These are phyloP conservation scores for Cymbopogon flexuosus DNA, from an alignment of 202 grass and related monocot species.

Conservation along the genomic window DNA sequence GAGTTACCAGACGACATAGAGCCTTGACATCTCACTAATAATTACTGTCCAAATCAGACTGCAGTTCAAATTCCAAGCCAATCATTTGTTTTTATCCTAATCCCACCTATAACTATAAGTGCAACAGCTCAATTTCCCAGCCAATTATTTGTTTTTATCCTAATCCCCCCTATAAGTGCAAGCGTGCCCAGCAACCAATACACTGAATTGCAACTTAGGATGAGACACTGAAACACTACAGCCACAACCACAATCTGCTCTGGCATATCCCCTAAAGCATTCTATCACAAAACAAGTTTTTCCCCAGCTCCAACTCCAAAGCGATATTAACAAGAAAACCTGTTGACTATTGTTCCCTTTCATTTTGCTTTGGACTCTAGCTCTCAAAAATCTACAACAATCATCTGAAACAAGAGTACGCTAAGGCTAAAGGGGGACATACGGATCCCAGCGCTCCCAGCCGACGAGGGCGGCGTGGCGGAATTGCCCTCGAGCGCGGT, in stretches of 20 bases:
- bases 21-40: background rate
- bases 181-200: background rate
- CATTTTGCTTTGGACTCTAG: background rate
- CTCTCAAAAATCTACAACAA: background rate
- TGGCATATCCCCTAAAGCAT: background rate
- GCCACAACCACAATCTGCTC: background rate
- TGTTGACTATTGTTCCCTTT: background rate
- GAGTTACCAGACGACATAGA: background rate
- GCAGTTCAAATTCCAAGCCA: background rate
- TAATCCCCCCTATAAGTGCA: background rate
- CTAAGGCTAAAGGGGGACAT: slow-evolving; percentile 24
- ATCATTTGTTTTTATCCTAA: too few relatives aligned
- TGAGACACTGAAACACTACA: background rate
- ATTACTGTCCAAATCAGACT: slow-evolving; percentile 10
- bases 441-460: slow-evolving; percentile 84
- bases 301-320: background rate
- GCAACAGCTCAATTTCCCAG: background rate
- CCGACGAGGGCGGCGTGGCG: slow-evolving; percentile 51
- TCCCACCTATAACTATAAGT: background rate
- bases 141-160: too few relatives aligned
- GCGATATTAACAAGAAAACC: background rate
- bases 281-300: background rate
- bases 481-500: slow-evolving; percentile 90
- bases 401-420: background rate
- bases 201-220: background rate